Conservation (phyloP, 2,329 filamentous ascomycete species). For the Colletotrichum tropicicola region DNA sequence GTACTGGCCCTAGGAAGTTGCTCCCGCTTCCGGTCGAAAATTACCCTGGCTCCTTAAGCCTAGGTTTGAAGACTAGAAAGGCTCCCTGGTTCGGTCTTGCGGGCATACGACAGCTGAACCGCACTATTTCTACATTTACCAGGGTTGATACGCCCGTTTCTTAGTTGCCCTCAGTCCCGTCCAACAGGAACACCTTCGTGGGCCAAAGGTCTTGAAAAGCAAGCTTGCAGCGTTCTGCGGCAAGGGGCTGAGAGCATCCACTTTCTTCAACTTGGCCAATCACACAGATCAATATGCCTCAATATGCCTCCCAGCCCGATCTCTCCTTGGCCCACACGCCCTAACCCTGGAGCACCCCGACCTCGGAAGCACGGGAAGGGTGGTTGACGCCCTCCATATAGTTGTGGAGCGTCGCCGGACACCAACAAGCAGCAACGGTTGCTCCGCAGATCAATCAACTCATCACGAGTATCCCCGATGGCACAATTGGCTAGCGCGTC, state of each 20-base stretch:
- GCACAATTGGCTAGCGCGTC: slow-evolving; percentile 32
- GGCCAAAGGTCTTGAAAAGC: not conserved
- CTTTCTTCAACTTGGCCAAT: not conserved
- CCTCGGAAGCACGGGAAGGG: not conserved
- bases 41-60: too few relatives aligned
- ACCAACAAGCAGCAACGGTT: not conserved
- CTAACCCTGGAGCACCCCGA: too few relatives aligned
- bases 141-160: not conserved
- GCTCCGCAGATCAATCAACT: not conserved
- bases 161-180: not conserved
- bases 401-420: accelerated
- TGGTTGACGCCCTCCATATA: slow-evolving; percentile 4
- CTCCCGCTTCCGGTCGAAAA: not conserved
- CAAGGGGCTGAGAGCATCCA: not conserved
- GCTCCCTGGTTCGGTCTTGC: not conserved
- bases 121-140: not conserved
- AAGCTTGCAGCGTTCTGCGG: not conserved
- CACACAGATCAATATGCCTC: slow-evolving; percentile 10
- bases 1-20: not conserved
- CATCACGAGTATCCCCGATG: slow-evolving; percentile 19
- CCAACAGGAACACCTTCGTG: not conserved
- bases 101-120: not conserved
- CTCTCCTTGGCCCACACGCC: too few relatives aligned
- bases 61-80: not conserved
- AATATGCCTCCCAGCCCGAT: too few relatives aligned